phyloP scores from a whole-genome alignment of 768 basidiomycete genomes.

The Neoboletus brunneissimus region DNA sequence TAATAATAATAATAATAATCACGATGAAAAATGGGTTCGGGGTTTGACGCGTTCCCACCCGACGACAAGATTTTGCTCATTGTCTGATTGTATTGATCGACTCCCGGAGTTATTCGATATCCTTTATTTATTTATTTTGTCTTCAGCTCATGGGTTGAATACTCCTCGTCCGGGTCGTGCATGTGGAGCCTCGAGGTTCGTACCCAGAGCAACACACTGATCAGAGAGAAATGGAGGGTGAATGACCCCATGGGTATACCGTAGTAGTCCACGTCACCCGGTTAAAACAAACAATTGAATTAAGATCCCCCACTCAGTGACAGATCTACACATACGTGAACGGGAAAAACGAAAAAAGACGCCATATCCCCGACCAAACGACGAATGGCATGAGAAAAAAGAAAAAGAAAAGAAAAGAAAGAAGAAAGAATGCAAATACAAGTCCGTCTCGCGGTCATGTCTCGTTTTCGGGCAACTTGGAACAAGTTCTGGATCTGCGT shows the following conservation, averaged over 20 bases:
- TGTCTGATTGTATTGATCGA: no score
- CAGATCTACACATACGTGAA: slow-evolving; percentile 3
- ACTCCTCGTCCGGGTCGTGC: no score
- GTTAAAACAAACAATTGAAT: not conserved
- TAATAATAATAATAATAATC: no score
- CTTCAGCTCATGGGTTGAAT: no score
- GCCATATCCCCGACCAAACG: not conserved
- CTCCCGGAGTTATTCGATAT: no score
- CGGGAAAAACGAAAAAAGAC: not conserved
- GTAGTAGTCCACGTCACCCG: not conserved
- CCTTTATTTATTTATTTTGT: no score
- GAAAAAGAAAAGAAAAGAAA: not conserved
- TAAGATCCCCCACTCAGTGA: not conserved
- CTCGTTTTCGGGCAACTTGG: not conserved
- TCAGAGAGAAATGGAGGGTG: no score
- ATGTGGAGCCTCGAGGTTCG: no score
- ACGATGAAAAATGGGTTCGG: no score
- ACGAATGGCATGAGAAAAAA: slow-evolving; percentile 18
- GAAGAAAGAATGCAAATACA: not conserved
- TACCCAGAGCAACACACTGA: not conserved
- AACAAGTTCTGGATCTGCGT: not conserved
- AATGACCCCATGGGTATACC: not conserved
- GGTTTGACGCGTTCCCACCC: no score
- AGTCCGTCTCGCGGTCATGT: not conserved
- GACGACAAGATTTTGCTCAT: no score